Evolutionary conservation across 2,329 filamentous ascomycete genomes (phyloP).

Genomic region (Malbranchea cinnamomea): DNA sequence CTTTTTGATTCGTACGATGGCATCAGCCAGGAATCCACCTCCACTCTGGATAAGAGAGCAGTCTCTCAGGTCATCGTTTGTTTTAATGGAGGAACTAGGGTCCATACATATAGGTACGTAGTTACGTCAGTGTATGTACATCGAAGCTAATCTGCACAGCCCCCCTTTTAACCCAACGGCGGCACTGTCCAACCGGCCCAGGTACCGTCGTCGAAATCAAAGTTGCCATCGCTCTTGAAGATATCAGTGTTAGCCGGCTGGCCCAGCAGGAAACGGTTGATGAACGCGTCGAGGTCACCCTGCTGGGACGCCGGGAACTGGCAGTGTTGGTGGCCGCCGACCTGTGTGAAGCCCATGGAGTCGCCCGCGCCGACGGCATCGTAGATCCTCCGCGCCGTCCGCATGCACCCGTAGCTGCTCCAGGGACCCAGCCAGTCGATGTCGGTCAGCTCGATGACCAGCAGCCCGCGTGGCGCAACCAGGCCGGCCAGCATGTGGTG

Average conservation of each 20-base stretch:
- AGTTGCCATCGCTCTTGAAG: slow-evolving; percentile 14
- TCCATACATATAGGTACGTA: no score
- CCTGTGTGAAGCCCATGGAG: slow-evolving; percentile 44
- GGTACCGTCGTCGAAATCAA: slow-evolving; percentile 23
- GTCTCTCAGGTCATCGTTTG: no score
- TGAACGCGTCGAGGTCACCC: slow-evolving; percentile 38
- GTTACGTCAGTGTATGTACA: no score
- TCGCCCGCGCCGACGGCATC: slow-evolving; percentile 38
- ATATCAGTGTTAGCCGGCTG: slow-evolving; percentile 16
- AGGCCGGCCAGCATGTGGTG: slow-evolving; percentile 45
- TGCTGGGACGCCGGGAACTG: slow-evolving; percentile 39
- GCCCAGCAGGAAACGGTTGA: slow-evolving; percentile 39
- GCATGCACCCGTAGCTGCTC: slow-evolving; percentile 44
- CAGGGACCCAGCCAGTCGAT: slow-evolving; percentile 44
- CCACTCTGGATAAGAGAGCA: no score
- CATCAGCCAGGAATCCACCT: no score
- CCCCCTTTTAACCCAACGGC: neutral
- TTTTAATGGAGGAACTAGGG: no score
- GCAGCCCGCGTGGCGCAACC: slow-evolving; percentile 40
- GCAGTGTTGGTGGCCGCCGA: slow-evolving; percentile 42
- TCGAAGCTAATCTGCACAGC: no score
- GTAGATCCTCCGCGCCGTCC: slow-evolving; percentile 39
- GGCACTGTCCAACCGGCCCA: slow-evolving; percentile 32
- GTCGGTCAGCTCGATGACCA: slow-evolving; percentile 43
- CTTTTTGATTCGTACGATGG: no score